Percentiles rank a stretch among this genome's conserved stretches.
phyloP scores from a whole-genome alignment of 176 grass and related monocot species.

The Metroxylon sagu region DNA sequence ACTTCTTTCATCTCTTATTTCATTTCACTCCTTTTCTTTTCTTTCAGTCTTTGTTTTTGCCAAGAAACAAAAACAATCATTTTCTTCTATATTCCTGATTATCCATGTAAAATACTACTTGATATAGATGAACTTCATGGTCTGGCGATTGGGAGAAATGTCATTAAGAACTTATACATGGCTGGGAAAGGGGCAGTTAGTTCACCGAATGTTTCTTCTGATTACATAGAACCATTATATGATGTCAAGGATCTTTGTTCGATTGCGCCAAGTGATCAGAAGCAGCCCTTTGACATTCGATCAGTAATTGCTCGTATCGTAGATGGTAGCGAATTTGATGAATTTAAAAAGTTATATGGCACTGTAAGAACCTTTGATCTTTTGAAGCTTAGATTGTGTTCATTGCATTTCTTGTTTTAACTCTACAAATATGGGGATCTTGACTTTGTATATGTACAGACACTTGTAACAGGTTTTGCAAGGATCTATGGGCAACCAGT shows the following conservation, averaged over 20 bases:
- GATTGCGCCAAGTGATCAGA: constrained; percentile 80
- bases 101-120: constrained; percentile 12
- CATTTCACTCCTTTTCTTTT: constrained; percentile 2
- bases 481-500: constrained; percentile 82
- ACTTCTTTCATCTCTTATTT: background rate
- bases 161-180: constrained; percentile 85
- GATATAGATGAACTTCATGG: constrained; percentile 88
- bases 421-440: background rate
- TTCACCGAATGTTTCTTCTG: constrained; percentile 31
- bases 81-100: constrained; percentile 12
- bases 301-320: constrained; percentile 75
- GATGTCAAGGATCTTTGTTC: constrained; percentile 65
- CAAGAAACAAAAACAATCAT: background rate
- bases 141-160: constrained; percentile 64
- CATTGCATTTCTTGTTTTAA: constrained; percentile 1
- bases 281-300: constrained; percentile 78
- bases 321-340: constrained; percentile 92
- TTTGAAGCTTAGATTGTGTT: constrained; percentile 10
- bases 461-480: constrained; percentile 90
- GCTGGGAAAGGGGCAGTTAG: constrained; percentile 47
- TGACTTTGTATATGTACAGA: constrained; percentile 43
- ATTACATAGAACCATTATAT: constrained; percentile 83
- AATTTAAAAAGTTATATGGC: constrained; percentile 99
- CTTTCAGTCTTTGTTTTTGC: background rate
- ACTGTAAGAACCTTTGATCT: constrained; percentile 50